A percentile compares a stretch with the other conserved stretches of the same genome.
Evolutionary conservation across 495 filamentous ascomycete genomes (phyloP).

Genomic region (Xylaria curta): DNA sequence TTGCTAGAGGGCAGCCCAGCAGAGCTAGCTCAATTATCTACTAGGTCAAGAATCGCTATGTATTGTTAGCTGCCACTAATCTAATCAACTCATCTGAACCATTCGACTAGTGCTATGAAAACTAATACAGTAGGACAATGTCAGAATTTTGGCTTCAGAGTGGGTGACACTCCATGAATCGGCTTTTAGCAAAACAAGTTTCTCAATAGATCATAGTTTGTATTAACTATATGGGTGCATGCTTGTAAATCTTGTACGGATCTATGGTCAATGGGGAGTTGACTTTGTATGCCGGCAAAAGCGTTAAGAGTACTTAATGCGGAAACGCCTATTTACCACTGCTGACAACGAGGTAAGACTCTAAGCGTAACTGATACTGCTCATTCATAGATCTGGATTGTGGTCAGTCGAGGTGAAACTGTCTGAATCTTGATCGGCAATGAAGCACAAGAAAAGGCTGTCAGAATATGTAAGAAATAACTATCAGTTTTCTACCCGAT

Average conservation of each 20-base stretch:
- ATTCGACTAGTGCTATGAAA: neutral
- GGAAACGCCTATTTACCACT: neutral
- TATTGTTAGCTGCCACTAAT: neutral
- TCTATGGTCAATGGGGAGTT: no score
- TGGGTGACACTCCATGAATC: no score
- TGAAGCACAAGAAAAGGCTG: neutral
- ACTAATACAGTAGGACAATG: neutral
- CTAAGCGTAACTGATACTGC: neutral
- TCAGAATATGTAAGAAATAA: slow-evolving; percentile 99
- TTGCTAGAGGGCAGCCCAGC: neutral
- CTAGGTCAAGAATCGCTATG: neutral
- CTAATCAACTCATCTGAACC: neutral
- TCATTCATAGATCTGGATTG: neutral
- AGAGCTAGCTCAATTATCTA: neutral
- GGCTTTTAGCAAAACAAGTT: neutral
- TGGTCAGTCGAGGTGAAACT: slow-evolving; percentile 9
- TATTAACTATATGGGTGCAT: neutral
- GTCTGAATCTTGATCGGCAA: neutral
- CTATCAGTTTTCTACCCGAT: slow-evolving; percentile 78
- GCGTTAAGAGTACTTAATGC: neutral
- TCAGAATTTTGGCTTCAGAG: neutral
- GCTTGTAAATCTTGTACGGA: neutral
- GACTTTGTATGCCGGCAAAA: neutral
- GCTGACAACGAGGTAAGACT: no score
- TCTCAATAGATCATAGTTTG: neutral